Conservation (phyloP, 768 basidiomycete genomes). For the Tulasnella sp. region DNA sequence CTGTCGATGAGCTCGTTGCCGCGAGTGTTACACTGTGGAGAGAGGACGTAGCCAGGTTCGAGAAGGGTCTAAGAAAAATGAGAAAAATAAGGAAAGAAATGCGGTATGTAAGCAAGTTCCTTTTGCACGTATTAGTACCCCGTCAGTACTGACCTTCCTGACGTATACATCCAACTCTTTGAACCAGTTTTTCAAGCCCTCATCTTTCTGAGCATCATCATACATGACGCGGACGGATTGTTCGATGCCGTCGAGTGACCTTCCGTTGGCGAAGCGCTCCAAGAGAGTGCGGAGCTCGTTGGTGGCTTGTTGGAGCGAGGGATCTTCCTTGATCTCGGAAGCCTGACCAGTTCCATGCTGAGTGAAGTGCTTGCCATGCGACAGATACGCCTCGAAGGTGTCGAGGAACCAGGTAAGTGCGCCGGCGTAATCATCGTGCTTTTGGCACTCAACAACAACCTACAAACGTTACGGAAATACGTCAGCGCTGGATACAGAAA, state of each 20-base stretch:
- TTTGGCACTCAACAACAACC: slow-evolving; percentile 86
- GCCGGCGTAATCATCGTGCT: slow-evolving; percentile 82
- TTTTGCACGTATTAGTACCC: not conserved
- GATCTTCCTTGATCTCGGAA: slow-evolving; percentile 36
- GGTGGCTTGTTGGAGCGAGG: slow-evolving; percentile 44
- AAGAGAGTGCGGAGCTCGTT: slow-evolving; percentile 66
- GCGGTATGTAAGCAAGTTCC: not conserved
- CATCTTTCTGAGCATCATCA: slow-evolving; percentile 63
- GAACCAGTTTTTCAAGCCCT: slow-evolving; percentile 69
- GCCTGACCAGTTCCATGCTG: slow-evolving; percentile 27
- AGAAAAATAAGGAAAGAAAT: not conserved
- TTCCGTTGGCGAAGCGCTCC: slow-evolving; percentile 80
- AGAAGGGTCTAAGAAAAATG: slow-evolving; percentile 44
- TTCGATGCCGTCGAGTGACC: slow-evolving; percentile 54
- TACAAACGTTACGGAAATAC: too few relatives aligned
- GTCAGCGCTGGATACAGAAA: too few relatives aligned
- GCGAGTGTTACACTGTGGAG: slow-evolving; percentile 58
- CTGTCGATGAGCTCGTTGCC: slow-evolving; percentile 53
- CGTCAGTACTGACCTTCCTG: slow-evolving; percentile 46
- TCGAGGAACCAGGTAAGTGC: slow-evolving; percentile 63
- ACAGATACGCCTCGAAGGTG: slow-evolving; percentile 51
- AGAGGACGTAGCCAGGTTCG: slow-evolving; percentile 78
- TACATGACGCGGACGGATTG: slow-evolving; percentile 63
- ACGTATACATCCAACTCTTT: slow-evolving; percentile 47
- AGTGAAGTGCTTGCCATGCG: slow-evolving; percentile 37